Evolutionary conservation across 345 rosid genomes (phyloP).

Genomic region (Dovyalis caffra): DNA sequence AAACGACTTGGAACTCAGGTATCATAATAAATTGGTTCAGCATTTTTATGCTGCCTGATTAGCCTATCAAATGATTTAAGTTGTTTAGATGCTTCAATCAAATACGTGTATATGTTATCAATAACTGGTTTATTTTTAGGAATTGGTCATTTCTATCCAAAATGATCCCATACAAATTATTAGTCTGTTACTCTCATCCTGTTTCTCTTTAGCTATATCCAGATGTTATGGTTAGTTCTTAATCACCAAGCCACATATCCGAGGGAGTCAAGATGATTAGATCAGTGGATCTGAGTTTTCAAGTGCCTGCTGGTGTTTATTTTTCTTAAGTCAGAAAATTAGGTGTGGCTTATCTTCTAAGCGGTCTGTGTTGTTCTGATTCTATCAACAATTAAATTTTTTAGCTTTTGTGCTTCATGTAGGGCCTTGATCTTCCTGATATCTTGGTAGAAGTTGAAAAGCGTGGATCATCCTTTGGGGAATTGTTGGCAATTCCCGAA

Average conservation of each 20-base stretch:
- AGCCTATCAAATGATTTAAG: background rate
- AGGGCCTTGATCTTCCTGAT: conserved; percentile 83
- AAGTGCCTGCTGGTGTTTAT: background rate
- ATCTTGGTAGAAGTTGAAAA: conserved; percentile 79
- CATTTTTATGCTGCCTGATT: background rate
- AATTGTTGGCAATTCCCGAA: conserved; percentile 91
- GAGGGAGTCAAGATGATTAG: background rate
- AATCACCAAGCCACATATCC: background rate
- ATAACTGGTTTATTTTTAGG: background rate
- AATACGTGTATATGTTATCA: background rate
- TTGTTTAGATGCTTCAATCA: background rate
- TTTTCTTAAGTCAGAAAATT: background rate
- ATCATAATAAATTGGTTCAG: background rate
- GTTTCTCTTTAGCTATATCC: background rate
- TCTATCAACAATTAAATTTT: conserved; percentile 2
- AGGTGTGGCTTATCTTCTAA: conserved; percentile 5
- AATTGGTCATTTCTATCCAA: background rate
- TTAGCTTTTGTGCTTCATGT: conserved; percentile 19
- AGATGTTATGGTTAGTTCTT: background rate
- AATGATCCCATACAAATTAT: background rate
- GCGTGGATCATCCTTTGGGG: conserved; percentile 83
- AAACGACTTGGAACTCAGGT: conserved; percentile 93
- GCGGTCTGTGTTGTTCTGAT: background rate
- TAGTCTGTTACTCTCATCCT: background rate
- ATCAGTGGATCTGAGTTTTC: background rate